Conservation (phyloP, 73 alveolate species). For the Durusdinium trenchii region DNA sequence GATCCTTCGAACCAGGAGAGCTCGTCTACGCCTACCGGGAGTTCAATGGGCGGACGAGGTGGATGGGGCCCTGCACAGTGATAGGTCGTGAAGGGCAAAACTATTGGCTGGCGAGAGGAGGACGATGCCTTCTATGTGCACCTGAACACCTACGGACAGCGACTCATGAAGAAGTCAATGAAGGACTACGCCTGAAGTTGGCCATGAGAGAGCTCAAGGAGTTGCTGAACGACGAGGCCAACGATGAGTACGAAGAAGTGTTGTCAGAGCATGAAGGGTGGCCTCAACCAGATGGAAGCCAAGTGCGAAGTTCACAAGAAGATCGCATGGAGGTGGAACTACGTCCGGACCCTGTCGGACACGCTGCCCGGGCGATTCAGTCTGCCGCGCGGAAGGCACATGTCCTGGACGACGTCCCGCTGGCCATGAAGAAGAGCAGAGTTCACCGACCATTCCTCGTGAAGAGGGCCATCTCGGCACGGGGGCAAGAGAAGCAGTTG, state of each 20-base stretch:
- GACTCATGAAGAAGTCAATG: not conserved
- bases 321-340: not conserved
- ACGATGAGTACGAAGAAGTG: not conserved
- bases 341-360: not conserved
- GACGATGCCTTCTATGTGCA: not conserved
- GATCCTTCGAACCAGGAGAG: not conserved
- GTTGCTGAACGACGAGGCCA: not conserved
- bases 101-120: not conserved
- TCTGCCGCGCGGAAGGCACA: not conserved
- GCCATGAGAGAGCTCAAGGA: not conserved
- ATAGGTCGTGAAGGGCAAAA: not conserved
- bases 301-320: not conserved
- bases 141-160: not conserved
- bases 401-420: not conserved
- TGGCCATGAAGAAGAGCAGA: not conserved
- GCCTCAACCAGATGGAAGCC: not conserved
- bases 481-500: not conserved
- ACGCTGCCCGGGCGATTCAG: not conserved
- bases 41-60: not conserved
- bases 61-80: not conserved
- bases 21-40: constrained; percentile 17
- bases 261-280: not conserved
- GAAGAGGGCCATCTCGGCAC: not conserved
- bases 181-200: not conserved
- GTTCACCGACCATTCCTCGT: not conserved